phyloP scores from a whole-genome alignment of 176 grass and related monocot species.

The Cocos nucifera region DNA sequence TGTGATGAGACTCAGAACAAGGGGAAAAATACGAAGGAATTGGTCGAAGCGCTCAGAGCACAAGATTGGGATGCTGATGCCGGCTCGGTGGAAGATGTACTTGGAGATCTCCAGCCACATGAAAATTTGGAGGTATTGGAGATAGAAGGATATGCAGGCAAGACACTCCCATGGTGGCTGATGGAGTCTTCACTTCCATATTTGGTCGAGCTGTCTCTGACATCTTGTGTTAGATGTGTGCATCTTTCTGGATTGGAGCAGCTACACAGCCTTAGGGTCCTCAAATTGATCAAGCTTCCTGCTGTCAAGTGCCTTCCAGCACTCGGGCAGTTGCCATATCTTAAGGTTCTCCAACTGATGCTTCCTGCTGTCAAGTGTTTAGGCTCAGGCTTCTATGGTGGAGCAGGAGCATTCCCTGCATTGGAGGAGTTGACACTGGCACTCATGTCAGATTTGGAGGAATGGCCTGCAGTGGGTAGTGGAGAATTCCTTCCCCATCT shows the following conservation, averaged over 20 bases:
- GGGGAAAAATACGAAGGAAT: too few relatives aligned
- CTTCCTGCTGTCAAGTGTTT: neutral
- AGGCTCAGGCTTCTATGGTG: too few relatives aligned
- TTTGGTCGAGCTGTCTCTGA: too few relatives aligned
- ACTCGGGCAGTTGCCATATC: neutral
- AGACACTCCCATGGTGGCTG: too few relatives aligned
- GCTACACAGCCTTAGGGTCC: too few relatives aligned
- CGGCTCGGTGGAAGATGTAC: neutral
- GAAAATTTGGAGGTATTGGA: neutral
- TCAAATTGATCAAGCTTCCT: neutral
- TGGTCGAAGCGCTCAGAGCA: too few relatives aligned
- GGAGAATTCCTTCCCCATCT: slow-evolving; percentile 7
- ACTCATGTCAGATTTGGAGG: neutral
- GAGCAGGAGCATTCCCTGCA: too few relatives aligned
- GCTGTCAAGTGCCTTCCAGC: neutral
- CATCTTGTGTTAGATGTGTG: slow-evolving; percentile 4
- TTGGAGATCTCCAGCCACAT: neutral
- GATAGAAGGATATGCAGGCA: neutral
- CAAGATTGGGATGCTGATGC: neutral
- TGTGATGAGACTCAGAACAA: too few relatives aligned
- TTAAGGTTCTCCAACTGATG: neutral
- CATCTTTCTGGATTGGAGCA: neutral
- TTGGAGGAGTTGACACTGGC: neutral
- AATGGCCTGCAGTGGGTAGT: neutral
- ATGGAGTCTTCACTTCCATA: too few relatives aligned